These are phyloP conservation scores for Dendrocalamus latiflorus DNA, from an alignment of 202 grass and related monocot genomes.

Conservation along the genomic window DNA sequence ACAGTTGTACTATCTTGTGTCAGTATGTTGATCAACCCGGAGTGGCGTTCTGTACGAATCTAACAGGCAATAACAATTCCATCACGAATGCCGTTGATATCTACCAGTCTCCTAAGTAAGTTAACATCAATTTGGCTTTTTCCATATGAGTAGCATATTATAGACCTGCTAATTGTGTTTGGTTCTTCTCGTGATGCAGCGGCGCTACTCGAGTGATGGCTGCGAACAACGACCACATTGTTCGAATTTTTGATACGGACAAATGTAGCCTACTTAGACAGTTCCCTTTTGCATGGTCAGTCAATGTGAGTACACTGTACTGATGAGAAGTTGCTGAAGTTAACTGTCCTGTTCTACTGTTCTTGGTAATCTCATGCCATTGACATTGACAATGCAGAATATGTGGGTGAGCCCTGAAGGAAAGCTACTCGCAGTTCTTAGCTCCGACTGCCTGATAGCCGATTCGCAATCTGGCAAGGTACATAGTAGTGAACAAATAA, in stretches of 20 bases:
- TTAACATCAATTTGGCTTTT: background rate
- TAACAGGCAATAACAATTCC: constrained; percentile 54
- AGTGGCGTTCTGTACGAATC: constrained; percentile 52
- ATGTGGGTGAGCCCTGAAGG: constrained; percentile 58
- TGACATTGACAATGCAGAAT: constrained; percentile 34
- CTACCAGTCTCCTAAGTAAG: constrained; percentile 43
- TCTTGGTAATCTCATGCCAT: background rate
- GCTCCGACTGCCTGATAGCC: constrained; percentile 48
- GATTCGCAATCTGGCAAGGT: constrained; percentile 79
- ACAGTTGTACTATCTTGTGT: background rate
- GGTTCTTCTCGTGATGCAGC: constrained; percentile 18
- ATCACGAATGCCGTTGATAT: constrained; percentile 80
- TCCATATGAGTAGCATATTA: background rate
- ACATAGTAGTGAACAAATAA: background rate
- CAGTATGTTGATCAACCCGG: constrained; percentile 62
- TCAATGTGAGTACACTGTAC: constrained; percentile 57
- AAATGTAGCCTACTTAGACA: constrained; percentile 30
- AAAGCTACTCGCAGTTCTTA: constrained; percentile 62
- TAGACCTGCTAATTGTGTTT: background rate
- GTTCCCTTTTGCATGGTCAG: constrained; percentile 62
- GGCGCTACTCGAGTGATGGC: constrained; percentile 42
- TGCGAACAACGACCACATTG: constrained; percentile 63
- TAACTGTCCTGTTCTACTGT: background rate
- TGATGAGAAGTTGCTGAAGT: background rate
- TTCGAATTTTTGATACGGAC: constrained; percentile 58